These are phyloP conservation scores for Melastoma candidum DNA, from an alignment of 441 rosid species.

Conservation along the genomic window DNA sequence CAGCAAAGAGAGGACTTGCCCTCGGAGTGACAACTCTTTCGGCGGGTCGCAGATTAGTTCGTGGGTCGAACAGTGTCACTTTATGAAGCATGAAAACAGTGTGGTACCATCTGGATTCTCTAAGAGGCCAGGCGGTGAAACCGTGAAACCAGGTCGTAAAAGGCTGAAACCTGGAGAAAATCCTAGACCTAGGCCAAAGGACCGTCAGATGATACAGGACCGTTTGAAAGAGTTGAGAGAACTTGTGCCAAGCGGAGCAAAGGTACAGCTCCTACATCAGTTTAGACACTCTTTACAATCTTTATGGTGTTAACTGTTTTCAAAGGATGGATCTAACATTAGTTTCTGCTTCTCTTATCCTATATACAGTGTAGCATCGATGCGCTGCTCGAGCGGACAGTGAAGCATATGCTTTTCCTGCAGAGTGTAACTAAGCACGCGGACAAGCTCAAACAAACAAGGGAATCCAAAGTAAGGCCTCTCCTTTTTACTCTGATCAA, in stretches of 20 bases:
- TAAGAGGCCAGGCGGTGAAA: slow-evolving; percentile 49
- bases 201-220: slow-evolving; percentile 98
- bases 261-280: slow-evolving; percentile 29
- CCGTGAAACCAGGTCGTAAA: slow-evolving; percentile 60
- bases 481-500: too few species aligned
- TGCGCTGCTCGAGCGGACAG: slow-evolving; percentile 81
- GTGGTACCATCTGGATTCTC: slow-evolving; percentile 42
- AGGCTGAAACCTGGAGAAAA: slow-evolving; percentile 91
- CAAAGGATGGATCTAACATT: slow-evolving; percentile 1
- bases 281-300: slow-evolving; percentile 1
- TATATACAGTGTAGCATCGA: slow-evolving; percentile 86
- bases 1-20: slow-evolving; percentile 32
- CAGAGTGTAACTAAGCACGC: slow-evolving; percentile 90
- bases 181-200: slow-evolving; percentile 94
- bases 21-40: slow-evolving; percentile 26
- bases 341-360: slow-evolving; percentile 7
- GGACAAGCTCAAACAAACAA: slow-evolving; percentile 76
- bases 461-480: slow-evolving; percentile 64
- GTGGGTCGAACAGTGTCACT: slow-evolving; percentile 66
- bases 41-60: slow-evolving; percentile 76
- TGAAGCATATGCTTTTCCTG: slow-evolving; percentile 97
- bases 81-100: slow-evolving; percentile 38
- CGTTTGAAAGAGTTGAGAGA: slow-evolving; percentile 95
- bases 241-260: slow-evolving; percentile 87
- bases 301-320: slow-evolving; percentile 3